phyloP scores from a whole-genome alignment of 164 flowering plant genomes.

The Magnolia changhungtana region DNA sequence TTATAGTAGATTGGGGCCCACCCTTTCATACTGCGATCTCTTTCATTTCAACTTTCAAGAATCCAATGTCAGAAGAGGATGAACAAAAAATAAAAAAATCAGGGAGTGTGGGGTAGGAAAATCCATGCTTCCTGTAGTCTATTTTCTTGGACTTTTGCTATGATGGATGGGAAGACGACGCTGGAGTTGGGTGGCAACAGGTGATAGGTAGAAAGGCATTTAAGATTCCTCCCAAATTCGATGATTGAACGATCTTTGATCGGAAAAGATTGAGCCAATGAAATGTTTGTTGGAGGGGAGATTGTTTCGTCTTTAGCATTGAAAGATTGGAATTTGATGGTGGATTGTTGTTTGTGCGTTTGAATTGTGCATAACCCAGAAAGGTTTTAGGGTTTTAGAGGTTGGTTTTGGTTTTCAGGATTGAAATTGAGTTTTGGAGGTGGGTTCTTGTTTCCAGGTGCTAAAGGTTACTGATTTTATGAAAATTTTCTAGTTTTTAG shows the following conservation, averaged over 20 bases:
- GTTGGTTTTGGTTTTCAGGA: neutral
- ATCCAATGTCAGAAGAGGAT: neutral
- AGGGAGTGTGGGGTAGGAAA: neutral
- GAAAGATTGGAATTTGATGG: conserved; percentile 3
- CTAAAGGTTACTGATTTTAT: neutral
- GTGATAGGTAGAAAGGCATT: conserved; percentile 8
- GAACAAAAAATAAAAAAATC: neutral
- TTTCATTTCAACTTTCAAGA: conserved; percentile 7
- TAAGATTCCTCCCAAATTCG: conserved; percentile 7
- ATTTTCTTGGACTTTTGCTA: conserved; percentile 9
- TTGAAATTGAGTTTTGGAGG: neutral
- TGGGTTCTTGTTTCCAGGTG: neutral
- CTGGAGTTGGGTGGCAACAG: conserved; percentile 1
- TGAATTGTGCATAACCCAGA: neutral
- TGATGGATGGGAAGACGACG: neutral
- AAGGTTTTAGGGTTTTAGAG: conserved; percentile 1
- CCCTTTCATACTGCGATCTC: neutral
- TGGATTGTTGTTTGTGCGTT: neutral
- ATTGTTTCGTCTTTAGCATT: neutral
- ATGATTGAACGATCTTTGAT: neutral
- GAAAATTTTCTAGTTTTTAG: neutral
- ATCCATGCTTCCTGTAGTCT: neutral
- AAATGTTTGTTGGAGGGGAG: conserved; percentile 2
- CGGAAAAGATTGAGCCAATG: neutral
- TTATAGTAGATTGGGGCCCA: neutral